Evolutionary conservation across 768 basidiomycete species (phyloP).

Genomic region (Lyophyllum semitale): DNA sequence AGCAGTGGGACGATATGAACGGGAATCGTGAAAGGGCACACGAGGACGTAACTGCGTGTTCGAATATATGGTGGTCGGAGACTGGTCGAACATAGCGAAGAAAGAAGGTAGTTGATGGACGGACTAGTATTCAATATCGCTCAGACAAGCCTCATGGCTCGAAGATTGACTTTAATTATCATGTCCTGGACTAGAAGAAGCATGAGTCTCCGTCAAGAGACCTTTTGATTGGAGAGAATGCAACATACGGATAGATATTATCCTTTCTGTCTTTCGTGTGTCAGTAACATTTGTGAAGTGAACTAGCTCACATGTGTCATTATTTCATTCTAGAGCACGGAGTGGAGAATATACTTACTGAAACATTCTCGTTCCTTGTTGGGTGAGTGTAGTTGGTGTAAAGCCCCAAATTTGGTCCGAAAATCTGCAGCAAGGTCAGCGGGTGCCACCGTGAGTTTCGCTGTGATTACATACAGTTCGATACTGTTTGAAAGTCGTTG

Average conservation of each 20-base stretch:
- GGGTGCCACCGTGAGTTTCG: not conserved
- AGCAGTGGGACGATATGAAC: not conserved
- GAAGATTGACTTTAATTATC: conserved; percentile 67
- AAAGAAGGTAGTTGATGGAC: conserved; percentile 6
- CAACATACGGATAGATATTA: conserved; percentile 69
- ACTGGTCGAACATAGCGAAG: not conserved
- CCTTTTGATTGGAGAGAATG: conserved; percentile 1
- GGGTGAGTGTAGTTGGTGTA: conserved; percentile 68
- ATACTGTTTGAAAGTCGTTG: conserved; percentile 78
- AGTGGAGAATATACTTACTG: conserved; percentile 45
- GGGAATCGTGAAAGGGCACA: not conserved
- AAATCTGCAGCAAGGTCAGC: conserved; percentile 52
- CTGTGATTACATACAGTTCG: conserved; percentile 57
- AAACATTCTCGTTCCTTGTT: conserved; percentile 75
- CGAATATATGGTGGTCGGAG: not conserved
- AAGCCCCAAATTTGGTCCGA: conserved; percentile 66
- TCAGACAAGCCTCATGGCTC: conserved; percentile 56
- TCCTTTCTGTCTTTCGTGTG: conserved; percentile 69
- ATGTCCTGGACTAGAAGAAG: conserved; percentile 60
- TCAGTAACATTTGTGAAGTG: conserved; percentile 85
- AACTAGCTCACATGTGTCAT: conserved; percentile 40
- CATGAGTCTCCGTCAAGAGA: not conserved
- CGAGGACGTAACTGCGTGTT: not conserved
- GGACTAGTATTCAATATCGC: not conserved
- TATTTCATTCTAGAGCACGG: not conserved